Percentiles rank a stretch among this genome's conserved stretches.
Evolutionary conservation across 495 filamentous ascomycete genomes (phyloP).

Genomic region (Aspergillus wentii): DNA sequence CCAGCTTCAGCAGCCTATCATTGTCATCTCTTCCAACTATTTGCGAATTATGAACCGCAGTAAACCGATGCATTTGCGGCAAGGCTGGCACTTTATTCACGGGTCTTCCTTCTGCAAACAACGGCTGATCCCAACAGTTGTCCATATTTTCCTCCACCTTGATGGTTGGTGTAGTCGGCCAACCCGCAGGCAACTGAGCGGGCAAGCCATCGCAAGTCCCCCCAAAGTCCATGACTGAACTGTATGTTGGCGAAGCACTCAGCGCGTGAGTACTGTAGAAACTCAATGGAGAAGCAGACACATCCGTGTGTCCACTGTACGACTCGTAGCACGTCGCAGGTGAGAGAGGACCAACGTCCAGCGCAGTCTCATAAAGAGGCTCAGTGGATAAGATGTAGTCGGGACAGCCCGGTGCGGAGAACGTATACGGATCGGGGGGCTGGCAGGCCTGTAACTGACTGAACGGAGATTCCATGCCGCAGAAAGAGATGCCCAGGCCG

Average conservation of each 20-base stretch:
- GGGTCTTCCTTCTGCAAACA: neutral
- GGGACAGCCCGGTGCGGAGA: conserved; percentile 12
- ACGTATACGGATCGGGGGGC: conserved; percentile 6
- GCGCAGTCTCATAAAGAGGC: conserved; percentile 9
- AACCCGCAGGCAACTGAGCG: conserved; percentile 9
- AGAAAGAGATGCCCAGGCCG: conserved; percentile 32
- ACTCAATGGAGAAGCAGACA: conserved; percentile 19
- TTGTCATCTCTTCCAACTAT: neutral
- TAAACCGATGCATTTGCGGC: too few relatives aligned
- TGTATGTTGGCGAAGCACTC: conserved; percentile 22
- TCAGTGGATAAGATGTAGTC: conserved; percentile 13
- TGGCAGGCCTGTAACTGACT: conserved; percentile 11
- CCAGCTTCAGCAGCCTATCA: conserved; percentile 1
- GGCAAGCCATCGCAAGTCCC: conserved; percentile 7
- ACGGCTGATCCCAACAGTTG: conserved; percentile 9
- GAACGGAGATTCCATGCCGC: conserved; percentile 14
- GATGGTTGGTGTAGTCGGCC: conserved; percentile 16
- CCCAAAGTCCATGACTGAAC: conserved; percentile 13
- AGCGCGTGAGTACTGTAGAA: conserved; percentile 19
- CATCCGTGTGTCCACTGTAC: conserved; percentile 12
- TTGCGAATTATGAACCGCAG: neutral
- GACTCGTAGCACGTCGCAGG: conserved; percentile 13
- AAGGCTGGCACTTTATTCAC: too few relatives aligned
- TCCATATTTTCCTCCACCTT: conserved; percentile 11
- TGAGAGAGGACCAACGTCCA: conserved; percentile 16